Base-by-base conservation (phyloP, 352 stramenopile species). In the Pythium aquatile region DNA sequence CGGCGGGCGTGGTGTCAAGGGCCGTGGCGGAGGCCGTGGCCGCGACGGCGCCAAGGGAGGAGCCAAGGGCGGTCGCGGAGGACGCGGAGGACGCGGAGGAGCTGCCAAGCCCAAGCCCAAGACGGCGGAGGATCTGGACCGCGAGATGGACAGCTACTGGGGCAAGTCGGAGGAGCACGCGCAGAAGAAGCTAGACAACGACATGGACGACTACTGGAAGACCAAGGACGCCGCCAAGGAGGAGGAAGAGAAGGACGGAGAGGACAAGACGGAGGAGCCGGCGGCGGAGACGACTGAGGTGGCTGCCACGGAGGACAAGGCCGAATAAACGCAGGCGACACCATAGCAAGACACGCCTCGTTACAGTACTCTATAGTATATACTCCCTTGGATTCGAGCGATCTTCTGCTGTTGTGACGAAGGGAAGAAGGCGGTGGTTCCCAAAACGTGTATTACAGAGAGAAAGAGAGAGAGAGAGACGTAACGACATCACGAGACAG, bases 121-220 rank as follows among this genome's bases (percentile, higher is more conserved):
- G 66, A 92, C 86, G 1, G 83, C 83, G 1, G 82, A 92, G 61
- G 82, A 94, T 55, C 74, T 94, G 29, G 83, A 94, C 67, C 80
- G 79, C 47, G 86, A 94, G 54, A 93, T 94, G 86, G 86, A 94
- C 77, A 85, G 61, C 30, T 94, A 94, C 78, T 94, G 86, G 86
- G 83, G 82, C 55, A 94, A 94, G 72, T 93, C 83, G 58, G 74
- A 80, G 64, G 86, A 94, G 70, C 86, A 94, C 66, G 86, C 86
- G 26, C 44, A 77, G 55, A 94, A 94, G 79, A 91, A 91, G 70
- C 65, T 94, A 30, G 86, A 94, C 63, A 75, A 55, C 44, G 86
- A 94, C 71, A 91, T 94, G 86, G 83, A 94, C 68, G 78, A 92
- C 66, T 94, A 94, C 76, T 94, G 86, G 86, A 94, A 94, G 82